Conservation (phyloP, 2,329 filamentous ascomycete species). For the Ophiocordyceps sinensis region DNA sequence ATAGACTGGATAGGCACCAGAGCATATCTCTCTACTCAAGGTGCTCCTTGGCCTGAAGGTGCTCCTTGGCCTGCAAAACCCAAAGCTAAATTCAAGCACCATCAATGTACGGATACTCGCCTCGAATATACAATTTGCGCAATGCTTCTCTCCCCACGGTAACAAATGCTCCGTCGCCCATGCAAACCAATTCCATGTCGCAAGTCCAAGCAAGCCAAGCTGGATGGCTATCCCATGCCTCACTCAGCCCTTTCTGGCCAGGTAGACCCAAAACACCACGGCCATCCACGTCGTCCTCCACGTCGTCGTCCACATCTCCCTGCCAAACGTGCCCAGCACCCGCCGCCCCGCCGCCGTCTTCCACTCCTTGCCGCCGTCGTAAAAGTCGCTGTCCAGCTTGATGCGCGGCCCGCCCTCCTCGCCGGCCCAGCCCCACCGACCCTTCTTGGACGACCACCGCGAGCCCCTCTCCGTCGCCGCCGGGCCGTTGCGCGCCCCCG, state of each 20-base stretch:
- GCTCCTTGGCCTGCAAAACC: too few species aligned
- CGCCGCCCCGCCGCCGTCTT: conserved; percentile 12
- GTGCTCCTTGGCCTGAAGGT: too few species aligned
- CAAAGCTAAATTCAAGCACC: too few species aligned
- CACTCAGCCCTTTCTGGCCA: conserved; percentile 45
- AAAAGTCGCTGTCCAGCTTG: conserved; percentile 34
- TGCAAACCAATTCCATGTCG: too few species aligned
- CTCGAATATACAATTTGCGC: too few species aligned
- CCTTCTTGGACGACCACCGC: conserved; percentile 12
- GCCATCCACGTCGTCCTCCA: conserved; percentile 51
- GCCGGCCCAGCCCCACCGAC: conserved; percentile 29
- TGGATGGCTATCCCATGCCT: too few species aligned
- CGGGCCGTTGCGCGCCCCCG: conserved; percentile 8
- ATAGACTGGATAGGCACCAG: too few species aligned
- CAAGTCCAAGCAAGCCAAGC: too few species aligned
- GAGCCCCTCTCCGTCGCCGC: conserved; percentile 8
- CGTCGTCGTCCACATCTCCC: conserved; percentile 47
- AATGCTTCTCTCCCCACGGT: too few species aligned
- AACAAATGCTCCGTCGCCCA: too few species aligned
- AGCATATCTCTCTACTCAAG: too few species aligned
- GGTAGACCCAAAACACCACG: conserved; percentile 48
- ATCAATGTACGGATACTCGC: too few species aligned
- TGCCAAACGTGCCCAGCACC: conserved; percentile 30
- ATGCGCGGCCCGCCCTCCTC: conserved; percentile 32
- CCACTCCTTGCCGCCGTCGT: conserved; percentile 25